These are phyloP conservation scores for Alternaria hordeiaustralica DNA, from an alignment of 2,329 filamentous ascomycete species.

Conservation along the genomic window DNA sequence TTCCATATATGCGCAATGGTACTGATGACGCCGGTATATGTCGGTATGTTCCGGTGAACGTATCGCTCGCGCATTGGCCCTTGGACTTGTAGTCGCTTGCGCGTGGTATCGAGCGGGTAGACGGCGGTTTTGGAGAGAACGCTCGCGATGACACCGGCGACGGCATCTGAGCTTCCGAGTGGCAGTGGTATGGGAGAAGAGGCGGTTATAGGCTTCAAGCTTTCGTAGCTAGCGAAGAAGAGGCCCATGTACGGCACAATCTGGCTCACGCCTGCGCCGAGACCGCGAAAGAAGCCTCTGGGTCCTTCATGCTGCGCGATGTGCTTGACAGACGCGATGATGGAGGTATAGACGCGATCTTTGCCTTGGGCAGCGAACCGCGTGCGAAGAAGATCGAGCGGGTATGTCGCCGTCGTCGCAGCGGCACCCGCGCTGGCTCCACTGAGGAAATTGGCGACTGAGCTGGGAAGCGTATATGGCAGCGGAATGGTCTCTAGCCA, in stretches of 20 bases:
- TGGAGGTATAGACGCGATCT: slow-evolving; percentile 76
- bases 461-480: slow-evolving; percentile 62
- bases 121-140: slow-evolving; percentile 85
- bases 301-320: slow-evolving; percentile 79
- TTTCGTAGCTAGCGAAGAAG: slow-evolving; percentile 91
- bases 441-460: slow-evolving; percentile 80
- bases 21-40: slow-evolving; percentile 71
- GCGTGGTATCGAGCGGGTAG: slow-evolving; percentile 89
- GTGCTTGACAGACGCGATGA: slow-evolving; percentile 71
- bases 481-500: slow-evolving; percentile 63
- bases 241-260: slow-evolving; percentile 97
- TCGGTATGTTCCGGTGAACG: slow-evolving; percentile 85
- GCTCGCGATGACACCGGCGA: slow-evolving; percentile 80
- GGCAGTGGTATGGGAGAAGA: slow-evolving; percentile 63
- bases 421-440: slow-evolving; percentile 83
- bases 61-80: slow-evolving; percentile 82
- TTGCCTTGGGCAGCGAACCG: slow-evolving; percentile 94
- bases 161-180: slow-evolving; percentile 81
- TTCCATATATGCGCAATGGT: slow-evolving; percentile 73
- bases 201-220: slow-evolving; percentile 59
- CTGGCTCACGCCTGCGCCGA: slow-evolving; percentile 80
- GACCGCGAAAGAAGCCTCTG: slow-evolving; percentile 84
- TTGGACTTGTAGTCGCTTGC: slow-evolving; percentile 94
- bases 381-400: slow-evolving; percentile 89
- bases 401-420: slow-evolving; percentile 86